A percentile compares a stretch with the other conserved stretches of the same genome.
phyloP scores from a whole-genome alignment of 176 grass and related monocot species.

The Ensete ventricosum region DNA sequence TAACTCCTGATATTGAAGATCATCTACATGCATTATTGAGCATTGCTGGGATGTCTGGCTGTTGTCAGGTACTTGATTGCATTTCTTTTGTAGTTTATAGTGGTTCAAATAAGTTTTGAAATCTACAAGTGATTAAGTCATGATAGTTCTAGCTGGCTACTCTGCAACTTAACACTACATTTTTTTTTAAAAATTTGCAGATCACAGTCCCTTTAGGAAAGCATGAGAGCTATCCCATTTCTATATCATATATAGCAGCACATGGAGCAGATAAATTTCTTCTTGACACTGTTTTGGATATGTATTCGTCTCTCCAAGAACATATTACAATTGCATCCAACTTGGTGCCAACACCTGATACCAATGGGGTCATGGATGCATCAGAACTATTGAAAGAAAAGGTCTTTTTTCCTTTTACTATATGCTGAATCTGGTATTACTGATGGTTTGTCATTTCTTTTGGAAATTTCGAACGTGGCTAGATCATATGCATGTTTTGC shows the following conservation, averaged over 20 bases:
- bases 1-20: slow-evolving; percentile 64
- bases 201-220: slow-evolving; percentile 63
- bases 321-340: slow-evolving; percentile 64
- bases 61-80: slow-evolving; percentile 63
- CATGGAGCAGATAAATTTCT: slow-evolving; percentile 83
- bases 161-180: background rate
- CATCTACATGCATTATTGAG: slow-evolving; percentile 54
- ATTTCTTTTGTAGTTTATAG: background rate
- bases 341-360: slow-evolving; percentile 34
- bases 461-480: background rate
- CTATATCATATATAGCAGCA: slow-evolving; percentile 79
- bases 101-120: background rate
- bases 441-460: no score
- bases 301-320: slow-evolving; percentile 65
- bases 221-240: slow-evolving; percentile 54
- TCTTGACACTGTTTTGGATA: slow-evolving; percentile 49
- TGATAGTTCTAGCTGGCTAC: background rate
- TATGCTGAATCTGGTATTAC: background rate
- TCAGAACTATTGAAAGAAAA: slow-evolving; percentile 90
- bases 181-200: slow-evolving; percentile 28
- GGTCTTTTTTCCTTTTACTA: slow-evolving; percentile 24
- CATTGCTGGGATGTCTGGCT: slow-evolving; percentile 82
- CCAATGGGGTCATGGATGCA: slow-evolving; percentile 40
- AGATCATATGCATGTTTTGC: background rate
- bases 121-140: background rate